Conservation (phyloP, 345 rosid genomes). For the Citrus medica region DNA sequence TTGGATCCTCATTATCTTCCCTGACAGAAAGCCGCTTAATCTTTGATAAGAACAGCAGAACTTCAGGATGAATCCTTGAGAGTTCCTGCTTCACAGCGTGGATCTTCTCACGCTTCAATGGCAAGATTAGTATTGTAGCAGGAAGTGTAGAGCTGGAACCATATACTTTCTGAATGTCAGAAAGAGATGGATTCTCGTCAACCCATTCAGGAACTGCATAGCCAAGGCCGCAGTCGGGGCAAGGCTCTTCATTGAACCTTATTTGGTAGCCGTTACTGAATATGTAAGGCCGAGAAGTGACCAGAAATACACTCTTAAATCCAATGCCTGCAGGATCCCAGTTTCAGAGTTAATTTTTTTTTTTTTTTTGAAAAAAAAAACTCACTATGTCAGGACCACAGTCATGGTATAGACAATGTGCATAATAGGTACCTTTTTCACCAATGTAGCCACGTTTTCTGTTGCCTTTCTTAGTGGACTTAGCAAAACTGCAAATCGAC, state of each 20-base stretch:
- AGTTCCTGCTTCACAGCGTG: conserved; percentile 67
- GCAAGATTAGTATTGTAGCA: conserved; percentile 56
- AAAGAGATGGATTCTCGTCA: conserved; percentile 46
- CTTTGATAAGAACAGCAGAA: conserved; percentile 56
- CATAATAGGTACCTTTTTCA: conserved; percentile 57
- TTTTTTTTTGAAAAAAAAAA: too few relatives aligned
- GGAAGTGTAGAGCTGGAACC: conserved; percentile 49
- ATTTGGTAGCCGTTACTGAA: conserved; percentile 76
- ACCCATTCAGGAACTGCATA: conserved; percentile 85
- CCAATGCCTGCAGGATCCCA: conserved; percentile 49
- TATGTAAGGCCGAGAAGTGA: conserved; percentile 49
- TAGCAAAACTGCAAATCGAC: conserved; percentile 65
- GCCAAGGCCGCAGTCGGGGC: conserved; percentile 56
- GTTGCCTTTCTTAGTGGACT: conserved; percentile 68
- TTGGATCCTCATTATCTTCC: conserved; percentile 47
- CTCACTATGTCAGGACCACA: not conserved
- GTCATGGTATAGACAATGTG: not conserved
- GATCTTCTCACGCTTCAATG: conserved; percentile 61
- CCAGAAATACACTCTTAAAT: conserved; percentile 67
- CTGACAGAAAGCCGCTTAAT: conserved; percentile 63
- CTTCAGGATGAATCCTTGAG: conserved; percentile 64
- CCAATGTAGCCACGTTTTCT: conserved; percentile 68
- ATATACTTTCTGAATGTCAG: conserved; percentile 45
- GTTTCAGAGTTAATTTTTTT: not conserved
- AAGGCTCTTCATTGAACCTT: conserved; percentile 60